Conservation (phyloP, 345 rosid genomes). For the Nasturtium officinale region DNA sequence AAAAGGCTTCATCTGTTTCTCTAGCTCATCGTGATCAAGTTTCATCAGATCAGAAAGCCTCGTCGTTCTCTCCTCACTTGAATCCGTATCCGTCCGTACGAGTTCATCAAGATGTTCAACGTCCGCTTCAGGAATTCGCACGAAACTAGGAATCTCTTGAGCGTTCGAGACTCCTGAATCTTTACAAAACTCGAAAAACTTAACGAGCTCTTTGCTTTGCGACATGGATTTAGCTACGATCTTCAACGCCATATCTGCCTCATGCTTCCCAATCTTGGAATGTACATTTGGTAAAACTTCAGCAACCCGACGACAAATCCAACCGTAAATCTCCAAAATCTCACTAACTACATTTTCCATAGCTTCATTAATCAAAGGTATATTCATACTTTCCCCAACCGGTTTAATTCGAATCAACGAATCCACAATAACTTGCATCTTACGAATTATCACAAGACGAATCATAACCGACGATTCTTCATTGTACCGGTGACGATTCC, state of each 20-base stretch:
- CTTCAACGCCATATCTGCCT: slow-evolving; percentile 57
- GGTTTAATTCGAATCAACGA: slow-evolving; percentile 69
- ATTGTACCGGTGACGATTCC: slow-evolving; percentile 31
- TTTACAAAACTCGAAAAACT: slow-evolving; percentile 57
- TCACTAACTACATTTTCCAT: slow-evolving; percentile 73
- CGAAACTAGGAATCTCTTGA: slow-evolving; percentile 51
- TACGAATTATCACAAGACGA: slow-evolving; percentile 50
- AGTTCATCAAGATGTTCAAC: slow-evolving; percentile 54
- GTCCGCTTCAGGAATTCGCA: slow-evolving; percentile 52
- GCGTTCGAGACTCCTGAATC: slow-evolving; percentile 58
- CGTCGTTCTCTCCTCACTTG: slow-evolving; percentile 19
- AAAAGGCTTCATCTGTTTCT: not conserved
- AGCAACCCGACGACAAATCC: slow-evolving; percentile 58
- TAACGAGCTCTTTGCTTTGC: slow-evolving; percentile 52
- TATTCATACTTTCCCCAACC: slow-evolving; percentile 48
- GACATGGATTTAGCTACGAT: slow-evolving; percentile 54
- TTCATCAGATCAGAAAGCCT: slow-evolving; percentile 23
- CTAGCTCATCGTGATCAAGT: not conserved
- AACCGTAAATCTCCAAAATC: slow-evolving; percentile 59
- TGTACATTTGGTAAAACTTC: slow-evolving; percentile 48
- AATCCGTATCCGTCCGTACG: slow-evolving; percentile 38
- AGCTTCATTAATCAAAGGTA: slow-evolving; percentile 59
- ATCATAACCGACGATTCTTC: slow-evolving; percentile 43
- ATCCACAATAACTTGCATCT: slow-evolving; percentile 60
- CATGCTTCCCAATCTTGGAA: slow-evolving; percentile 44